A percentile compares a stretch with the other conserved stretches of the same genome.
Conservation (phyloP, 1,284 basidiomycete genomes). For the Chalciporus sp. region DNA sequence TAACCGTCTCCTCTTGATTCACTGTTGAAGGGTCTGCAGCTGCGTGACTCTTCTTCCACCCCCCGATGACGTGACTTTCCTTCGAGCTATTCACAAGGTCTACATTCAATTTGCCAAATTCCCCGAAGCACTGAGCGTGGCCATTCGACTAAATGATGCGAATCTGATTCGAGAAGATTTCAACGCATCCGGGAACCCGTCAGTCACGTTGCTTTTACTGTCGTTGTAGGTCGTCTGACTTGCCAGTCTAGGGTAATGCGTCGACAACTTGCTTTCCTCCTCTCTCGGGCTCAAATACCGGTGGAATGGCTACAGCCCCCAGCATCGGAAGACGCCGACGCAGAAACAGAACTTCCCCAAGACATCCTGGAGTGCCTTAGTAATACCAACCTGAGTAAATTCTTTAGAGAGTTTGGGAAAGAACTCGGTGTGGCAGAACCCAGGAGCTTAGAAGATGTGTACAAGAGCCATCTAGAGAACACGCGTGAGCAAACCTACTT, state of each 20-base stretch:
- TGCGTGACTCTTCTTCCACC: conserved; percentile 92
- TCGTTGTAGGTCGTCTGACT: conserved; percentile 17
- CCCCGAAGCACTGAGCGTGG: conserved; percentile 89
- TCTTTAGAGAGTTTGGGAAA: conserved; percentile 93
- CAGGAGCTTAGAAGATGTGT: conserved; percentile 94
- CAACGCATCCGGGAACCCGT: conserved; percentile 84
- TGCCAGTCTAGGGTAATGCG: conserved; percentile 74
- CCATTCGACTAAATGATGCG: conserved; percentile 85
- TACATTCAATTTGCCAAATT: conserved; percentile 89
- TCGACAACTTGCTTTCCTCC: conserved; percentile 92
- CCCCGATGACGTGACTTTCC: conserved; percentile 91
- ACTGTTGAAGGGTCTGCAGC: conserved; percentile 42
- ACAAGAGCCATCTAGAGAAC: conserved; percentile 95
- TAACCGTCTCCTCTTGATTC: neutral
- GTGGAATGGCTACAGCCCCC: conserved; percentile 84
- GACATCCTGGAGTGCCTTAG: conserved; percentile 86
- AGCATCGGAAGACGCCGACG: conserved; percentile 54
- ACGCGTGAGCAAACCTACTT: conserved; percentile 54
- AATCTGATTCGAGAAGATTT: conserved; percentile 86
- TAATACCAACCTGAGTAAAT: conserved; percentile 80
- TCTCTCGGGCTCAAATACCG: conserved; percentile 92
- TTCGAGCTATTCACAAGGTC: conserved; percentile 88
- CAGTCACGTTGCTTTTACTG: conserved; percentile 32
- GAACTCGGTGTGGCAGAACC: conserved; percentile 92
- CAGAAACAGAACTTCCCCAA: conserved; percentile 73